Evolutionary conservation across 2,329 filamentous ascomycete genomes (phyloP).

Genomic region (Colletotrichum liriopes): DNA sequence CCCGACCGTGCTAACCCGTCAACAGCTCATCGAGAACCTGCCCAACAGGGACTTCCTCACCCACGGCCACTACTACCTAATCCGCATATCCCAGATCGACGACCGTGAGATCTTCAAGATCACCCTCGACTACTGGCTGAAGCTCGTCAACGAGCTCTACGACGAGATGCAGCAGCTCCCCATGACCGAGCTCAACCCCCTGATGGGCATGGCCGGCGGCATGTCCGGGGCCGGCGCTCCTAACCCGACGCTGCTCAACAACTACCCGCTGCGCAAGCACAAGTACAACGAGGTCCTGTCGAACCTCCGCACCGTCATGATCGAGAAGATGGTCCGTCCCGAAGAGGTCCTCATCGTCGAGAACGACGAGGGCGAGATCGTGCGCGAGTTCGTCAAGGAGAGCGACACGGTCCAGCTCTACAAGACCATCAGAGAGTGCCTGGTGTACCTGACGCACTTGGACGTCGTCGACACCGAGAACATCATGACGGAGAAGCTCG

Average conservation of each 20-base stretch:
- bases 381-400: slow-evolving; percentile 99
- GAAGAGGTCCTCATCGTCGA: slow-evolving; percentile 99
- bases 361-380: slow-evolving; percentile 99
- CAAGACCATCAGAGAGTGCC: slow-evolving; percentile 97
- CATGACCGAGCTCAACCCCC: slow-evolving; percentile 91
- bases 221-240: slow-evolving; percentile 86
- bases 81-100: slow-evolving; percentile 98
- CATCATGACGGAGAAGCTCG: slow-evolving; percentile 99
- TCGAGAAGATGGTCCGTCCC: slow-evolving; percentile 99
- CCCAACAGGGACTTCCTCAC: slow-evolving; percentile 95
- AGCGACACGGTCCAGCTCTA: slow-evolving; percentile 99
- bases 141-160: slow-evolving; percentile 96
- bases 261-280: slow-evolving; percentile 96
- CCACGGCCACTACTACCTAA: slow-evolving; percentile 97
- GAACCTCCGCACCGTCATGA: slow-evolving; percentile 97
- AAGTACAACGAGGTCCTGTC: slow-evolving; percentile 96
- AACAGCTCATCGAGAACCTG: slow-evolving; percentile 90
- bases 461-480: slow-evolving; percentile 98
- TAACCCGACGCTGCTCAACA: slow-evolving; percentile 86
- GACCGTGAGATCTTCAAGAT: slow-evolving; percentile 99
- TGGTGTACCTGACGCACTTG: slow-evolving; percentile 97
- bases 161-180: slow-evolving; percentile 99
- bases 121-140: slow-evolving; percentile 98
- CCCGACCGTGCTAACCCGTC: slow-evolving; percentile 44
- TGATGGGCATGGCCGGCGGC: slow-evolving; percentile 83